Evolutionary conservation across 441 rosid genomes (phyloP).

Genomic region (Mallotus repandus): DNA sequence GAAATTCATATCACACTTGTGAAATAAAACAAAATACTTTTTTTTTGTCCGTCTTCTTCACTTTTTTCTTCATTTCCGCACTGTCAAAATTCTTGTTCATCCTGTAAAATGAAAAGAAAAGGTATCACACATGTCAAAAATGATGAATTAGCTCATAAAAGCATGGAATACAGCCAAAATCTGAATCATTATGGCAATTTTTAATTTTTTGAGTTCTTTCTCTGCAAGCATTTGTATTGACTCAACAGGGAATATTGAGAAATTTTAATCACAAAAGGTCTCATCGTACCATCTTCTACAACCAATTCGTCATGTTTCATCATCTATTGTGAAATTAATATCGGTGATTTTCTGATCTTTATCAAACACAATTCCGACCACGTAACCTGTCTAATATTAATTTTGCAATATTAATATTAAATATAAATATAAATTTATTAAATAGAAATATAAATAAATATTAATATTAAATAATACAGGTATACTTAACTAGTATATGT

Average conservation of each 20-base stretch:
- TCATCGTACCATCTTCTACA: conserved; percentile 78
- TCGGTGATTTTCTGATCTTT: conserved; percentile 63
- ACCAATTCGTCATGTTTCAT: conserved; percentile 78
- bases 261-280: neutral
- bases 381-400: conserved; percentile 64
- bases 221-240: neutral
- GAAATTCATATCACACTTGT: no score
- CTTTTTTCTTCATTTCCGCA: conserved; percentile 74
- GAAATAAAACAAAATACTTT: no score
- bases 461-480: no score
- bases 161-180: neutral
- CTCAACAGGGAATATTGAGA: neutral
- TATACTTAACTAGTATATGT: no score
- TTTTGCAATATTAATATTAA: no score
- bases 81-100: conserved; percentile 61
- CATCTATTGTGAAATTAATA: conserved; percentile 65
- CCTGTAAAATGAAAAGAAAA: conserved; percentile 35
- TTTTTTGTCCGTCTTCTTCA: no score
- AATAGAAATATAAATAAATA: no score
- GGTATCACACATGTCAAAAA: no score
- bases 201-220: neutral
- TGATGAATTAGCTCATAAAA: no score
- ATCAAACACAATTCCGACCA: conserved; percentile 71
- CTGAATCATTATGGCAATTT: neutral
- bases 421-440: no score